Conservation (phyloP, 2,329 filamentous ascomycete genomes). For the Aspergillus ustus region DNA sequence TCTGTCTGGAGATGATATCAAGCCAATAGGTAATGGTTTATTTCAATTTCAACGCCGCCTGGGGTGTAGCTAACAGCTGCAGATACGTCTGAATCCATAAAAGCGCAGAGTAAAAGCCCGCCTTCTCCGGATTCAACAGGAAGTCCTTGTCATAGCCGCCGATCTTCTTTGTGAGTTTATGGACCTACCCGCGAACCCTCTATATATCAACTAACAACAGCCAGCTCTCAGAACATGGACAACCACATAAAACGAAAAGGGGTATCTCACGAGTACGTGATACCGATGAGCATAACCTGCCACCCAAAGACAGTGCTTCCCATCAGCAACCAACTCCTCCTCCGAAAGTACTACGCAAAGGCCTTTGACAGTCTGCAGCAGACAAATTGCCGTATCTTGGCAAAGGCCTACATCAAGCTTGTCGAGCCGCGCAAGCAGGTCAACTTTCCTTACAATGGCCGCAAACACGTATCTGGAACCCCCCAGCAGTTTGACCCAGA, state of each 20-base stretch:
- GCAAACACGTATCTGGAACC: constrained; percentile 35
- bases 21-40: constrained; percentile 25
- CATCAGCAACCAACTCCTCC: constrained; percentile 28
- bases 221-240: constrained; percentile 17
- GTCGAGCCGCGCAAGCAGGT: constrained; percentile 43
- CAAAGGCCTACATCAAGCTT: constrained; percentile 43
- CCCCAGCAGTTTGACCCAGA: constrained; percentile 39
- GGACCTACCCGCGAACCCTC: not conserved
- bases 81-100: constrained; percentile 11
- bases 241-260: constrained; percentile 23
- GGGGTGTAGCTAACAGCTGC: constrained; percentile 4
- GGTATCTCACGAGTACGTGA: constrained; percentile 25
- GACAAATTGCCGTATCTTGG: constrained; percentile 41
- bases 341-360: constrained; percentile 39
- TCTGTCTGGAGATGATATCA: constrained; percentile 26
- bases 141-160: constrained; percentile 12
- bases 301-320: constrained; percentile 32
- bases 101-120: constrained; percentile 21
- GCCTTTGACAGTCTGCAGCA: constrained; percentile 40
- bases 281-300: constrained; percentile 29
- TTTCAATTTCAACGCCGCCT: not conserved
- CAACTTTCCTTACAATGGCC: constrained; percentile 42
- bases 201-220: not conserved
- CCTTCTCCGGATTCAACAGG: constrained; percentile 23
- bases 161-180: constrained; percentile 17